Percentiles rank a stretch among this genome's conserved stretches.
These are phyloP conservation scores for Cryptococcus sp. DNA, from an alignment of 1,284 basidiomycete species.

Conservation along the genomic window DNA sequence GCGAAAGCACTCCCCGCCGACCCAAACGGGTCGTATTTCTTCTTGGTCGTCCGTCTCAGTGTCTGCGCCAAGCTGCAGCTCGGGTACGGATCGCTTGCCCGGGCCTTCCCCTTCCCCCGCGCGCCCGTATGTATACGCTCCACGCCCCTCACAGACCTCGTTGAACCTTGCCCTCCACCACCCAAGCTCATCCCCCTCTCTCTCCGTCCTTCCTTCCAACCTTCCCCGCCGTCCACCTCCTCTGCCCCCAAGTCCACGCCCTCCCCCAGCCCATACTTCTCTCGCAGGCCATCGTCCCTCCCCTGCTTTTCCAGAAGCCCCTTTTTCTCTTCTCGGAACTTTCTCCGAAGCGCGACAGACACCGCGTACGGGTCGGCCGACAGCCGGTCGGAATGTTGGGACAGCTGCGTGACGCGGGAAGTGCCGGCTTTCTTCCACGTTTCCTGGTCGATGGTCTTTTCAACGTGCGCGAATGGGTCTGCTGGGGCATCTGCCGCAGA, in stretches of 20 bases:
- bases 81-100: constrained; percentile 3
- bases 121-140: constrained; percentile 5
- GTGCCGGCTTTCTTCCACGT: constrained; percentile 66
- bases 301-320: constrained; percentile 62
- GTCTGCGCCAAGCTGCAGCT: constrained; percentile 14
- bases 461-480: constrained; percentile 82
- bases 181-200: constrained; percentile 16
- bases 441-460: constrained; percentile 78
- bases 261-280: constrained; percentile 68
- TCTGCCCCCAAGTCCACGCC: constrained; percentile 37
- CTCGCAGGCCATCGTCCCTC: constrained; percentile 66
- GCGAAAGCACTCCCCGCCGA: constrained; percentile 13
- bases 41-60: constrained; percentile 33
- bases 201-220: constrained; percentile 32
- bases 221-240: constrained; percentile 24
- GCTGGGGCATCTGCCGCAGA: constrained; percentile 55
- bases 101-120: constrained; percentile 21
- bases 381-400: constrained; percentile 66
- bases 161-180: constrained; percentile 3
- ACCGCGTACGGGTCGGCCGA: constrained; percentile 80
- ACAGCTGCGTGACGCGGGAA: constrained; percentile 71
- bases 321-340: constrained; percentile 82
- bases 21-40: constrained; percentile 42
- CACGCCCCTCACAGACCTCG: constrained; percentile 6
- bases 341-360: constrained; percentile 68